Base-by-base conservation (phyloP, 306 rosid species). In the Fragaria vesca region DNA sequence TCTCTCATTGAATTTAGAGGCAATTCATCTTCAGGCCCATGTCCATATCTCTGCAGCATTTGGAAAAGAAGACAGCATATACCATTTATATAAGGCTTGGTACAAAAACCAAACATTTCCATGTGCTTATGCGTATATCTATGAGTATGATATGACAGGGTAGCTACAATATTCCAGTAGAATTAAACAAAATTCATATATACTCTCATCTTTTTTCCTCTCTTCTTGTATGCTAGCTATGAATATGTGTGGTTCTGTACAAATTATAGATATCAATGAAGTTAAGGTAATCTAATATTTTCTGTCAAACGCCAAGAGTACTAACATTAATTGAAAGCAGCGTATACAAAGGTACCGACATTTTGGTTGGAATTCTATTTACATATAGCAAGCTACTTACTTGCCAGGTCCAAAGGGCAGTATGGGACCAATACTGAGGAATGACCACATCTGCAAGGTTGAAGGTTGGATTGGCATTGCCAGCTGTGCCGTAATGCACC, bases 401-500 rank as follows among this genome's bases (percentile, higher is more conserved):
- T 93, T 91, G 93, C 96, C 96, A 91, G 40, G 72, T 85, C 93
- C 96, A 91, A 36, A 88, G 93, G 72, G 78, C 85, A 2, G 85
- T 51, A 70, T 91, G 96, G 7, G 90, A 80, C 96, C 96, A 91
- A 20, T 72, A 24, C 40, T 76, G 63, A 48, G 96, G 90, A 78
- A 91, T 86, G 81, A 69, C 77, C 5, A 91, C 96, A 81, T 91
- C 93, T 80, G 91, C 93, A 20, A 89, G 83, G 72, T 87, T 76
- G 38, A 88, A 83, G 12, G 83, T 69, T 0, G 96, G 91, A 69
- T 87, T 89, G 69, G 91, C 96, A 73, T 87, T 83, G 45, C 91
- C 89, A 24, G 96, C 93, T 43, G 83, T 87, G 6, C 96, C 93
- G 65, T 87, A 87, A 81, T 89, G 96, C 17, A 89, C 88, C 28